Conservation (phyloP, 2,329 filamentous ascomycete genomes). For the Apiospora marii region DNA sequence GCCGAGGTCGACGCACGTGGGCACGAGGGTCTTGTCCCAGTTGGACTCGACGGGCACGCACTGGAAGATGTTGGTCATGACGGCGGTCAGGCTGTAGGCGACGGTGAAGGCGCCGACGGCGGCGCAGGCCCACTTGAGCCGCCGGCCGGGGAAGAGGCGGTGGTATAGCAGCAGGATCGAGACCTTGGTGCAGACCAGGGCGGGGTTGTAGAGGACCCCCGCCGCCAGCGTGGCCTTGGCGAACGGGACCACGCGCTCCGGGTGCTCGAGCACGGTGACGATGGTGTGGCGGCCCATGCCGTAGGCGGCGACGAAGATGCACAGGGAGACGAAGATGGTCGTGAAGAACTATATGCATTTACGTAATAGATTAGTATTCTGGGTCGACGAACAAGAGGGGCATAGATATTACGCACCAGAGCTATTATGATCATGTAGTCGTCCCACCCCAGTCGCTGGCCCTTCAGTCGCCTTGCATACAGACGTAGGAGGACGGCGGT, state of each 20-base stretch:
- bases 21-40: background rate
- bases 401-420: background rate
- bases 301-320: constrained; percentile 18
- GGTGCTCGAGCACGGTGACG: constrained; percentile 16
- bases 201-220: constrained; percentile 7
- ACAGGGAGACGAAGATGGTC: background rate
- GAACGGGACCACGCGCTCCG: background rate
- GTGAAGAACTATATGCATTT: constrained; percentile 14
- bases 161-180: background rate
- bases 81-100: background rate
- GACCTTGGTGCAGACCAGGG: constrained; percentile 13
- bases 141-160: background rate
- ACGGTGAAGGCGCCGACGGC: background rate
- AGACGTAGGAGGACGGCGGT: constrained; percentile 41
- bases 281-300: constrained; percentile 19
- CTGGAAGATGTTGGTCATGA: background rate
- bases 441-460: constrained; percentile 14
- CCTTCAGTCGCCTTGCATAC: constrained; percentile 53
- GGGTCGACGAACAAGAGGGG: background rate
- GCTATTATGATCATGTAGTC: constrained; percentile 13
- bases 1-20: background rate
- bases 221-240: constrained; percentile 14
- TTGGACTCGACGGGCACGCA: background rate
- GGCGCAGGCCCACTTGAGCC: background rate
- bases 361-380: background rate